Percentiles rank a stretch among this genome's conserved stretches.
phyloP scores from a whole-genome alignment of 1,284 basidiomycete species.

The Rhodotorula sp. region DNA sequence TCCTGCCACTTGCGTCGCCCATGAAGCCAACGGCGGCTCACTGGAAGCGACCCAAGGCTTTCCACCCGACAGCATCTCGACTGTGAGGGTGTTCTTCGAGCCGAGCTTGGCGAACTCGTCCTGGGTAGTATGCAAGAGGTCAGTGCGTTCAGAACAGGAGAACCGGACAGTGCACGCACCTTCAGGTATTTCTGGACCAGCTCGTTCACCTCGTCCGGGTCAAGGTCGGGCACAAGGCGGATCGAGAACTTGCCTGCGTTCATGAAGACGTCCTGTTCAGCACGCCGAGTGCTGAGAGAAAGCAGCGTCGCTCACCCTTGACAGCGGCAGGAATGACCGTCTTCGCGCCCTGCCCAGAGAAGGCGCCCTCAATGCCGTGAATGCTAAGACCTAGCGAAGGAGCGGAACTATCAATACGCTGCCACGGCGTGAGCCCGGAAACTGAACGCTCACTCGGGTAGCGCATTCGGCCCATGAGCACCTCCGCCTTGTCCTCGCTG shows the following conservation, averaged over 20 bases:
- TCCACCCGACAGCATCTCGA: conserved; percentile 74
- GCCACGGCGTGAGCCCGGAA: background rate
- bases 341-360: conserved; percentile 58
- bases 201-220: conserved; percentile 66
- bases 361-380: conserved; percentile 97
- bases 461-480: conserved; percentile 82
- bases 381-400: conserved; percentile 78
- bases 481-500: conserved; percentile 74
- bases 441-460: conserved; percentile 13
- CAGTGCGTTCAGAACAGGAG: too few species aligned
- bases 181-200: conserved; percentile 70
- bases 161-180: background rate
- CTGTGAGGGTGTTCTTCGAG: conserved; percentile 70
- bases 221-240: conserved; percentile 86
- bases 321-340: conserved; percentile 94
- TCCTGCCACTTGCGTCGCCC: rapidly evolving
- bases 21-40: background rate
- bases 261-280: too few species aligned
- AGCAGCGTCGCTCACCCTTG: conserved; percentile 56
- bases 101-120: conserved; percentile 78
- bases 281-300: background rate
- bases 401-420: conserved; percentile 18
- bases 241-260: conserved; percentile 77
- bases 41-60: conserved; percentile 72
- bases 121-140: background rate